phyloP scores from a whole-genome alignment of 805 yeast species.

The Myxozyma melibiosi region DNA sequence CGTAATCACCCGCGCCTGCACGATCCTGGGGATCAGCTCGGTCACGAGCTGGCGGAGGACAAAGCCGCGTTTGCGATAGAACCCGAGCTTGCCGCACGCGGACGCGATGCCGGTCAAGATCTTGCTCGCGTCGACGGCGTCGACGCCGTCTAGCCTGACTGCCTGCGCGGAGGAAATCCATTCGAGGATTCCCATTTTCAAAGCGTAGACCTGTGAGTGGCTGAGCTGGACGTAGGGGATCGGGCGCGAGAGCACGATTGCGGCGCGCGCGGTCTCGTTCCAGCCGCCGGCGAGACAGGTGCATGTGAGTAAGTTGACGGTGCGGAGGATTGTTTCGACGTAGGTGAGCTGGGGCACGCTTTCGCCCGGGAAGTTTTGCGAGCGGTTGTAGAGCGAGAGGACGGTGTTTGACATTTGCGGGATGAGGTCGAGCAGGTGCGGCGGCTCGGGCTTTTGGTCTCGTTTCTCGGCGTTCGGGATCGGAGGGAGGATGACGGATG shows the following conservation, averaged over 20 bases:
- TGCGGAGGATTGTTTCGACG: constrained; percentile 69
- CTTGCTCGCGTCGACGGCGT: constrained; percentile 38
- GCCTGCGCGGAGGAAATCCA: constrained; percentile 31
- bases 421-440: constrained; percentile 31
- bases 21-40: constrained; percentile 40
- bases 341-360: constrained; percentile 80
- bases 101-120: constrained; percentile 68
- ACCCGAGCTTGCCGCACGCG: constrained; percentile 61
- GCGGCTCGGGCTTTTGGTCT: constrained; percentile 21
- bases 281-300: constrained; percentile 55
- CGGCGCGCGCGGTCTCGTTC: constrained; percentile 47
- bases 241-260: constrained; percentile 49
- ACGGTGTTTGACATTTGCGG: constrained; percentile 32
- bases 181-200: constrained; percentile 33
- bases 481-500: constrained; percentile 37
- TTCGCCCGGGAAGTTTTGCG: constrained; percentile 65
- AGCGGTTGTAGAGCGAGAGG: constrained; percentile 47
- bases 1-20: constrained; percentile 30
- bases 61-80: constrained; percentile 69
- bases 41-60: constrained; percentile 66
- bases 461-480: constrained; percentile 2
- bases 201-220: constrained; percentile 9
- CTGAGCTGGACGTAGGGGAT: constrained; percentile 25
- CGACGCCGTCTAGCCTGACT: constrained; percentile 28
- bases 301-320: constrained; percentile 59